Base-by-base conservation (phyloP, 306 rosid species). In the Dalbergia cultrata region DNA sequence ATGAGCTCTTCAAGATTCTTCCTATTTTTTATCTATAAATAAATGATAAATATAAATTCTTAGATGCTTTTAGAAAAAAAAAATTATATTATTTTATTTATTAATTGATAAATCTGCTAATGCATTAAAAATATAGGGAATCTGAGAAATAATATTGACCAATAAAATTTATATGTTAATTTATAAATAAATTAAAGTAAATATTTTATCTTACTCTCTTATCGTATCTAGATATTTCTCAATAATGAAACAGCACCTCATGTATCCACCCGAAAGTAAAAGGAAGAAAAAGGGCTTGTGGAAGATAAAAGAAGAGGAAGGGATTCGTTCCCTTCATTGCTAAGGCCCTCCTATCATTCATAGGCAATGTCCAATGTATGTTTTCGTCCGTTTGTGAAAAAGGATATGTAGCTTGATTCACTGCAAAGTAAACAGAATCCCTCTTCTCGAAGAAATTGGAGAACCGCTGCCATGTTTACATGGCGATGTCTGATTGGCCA, bases 11-110 rank as follows among this genome's bases (percentile, higher is more conserved):
- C 41, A 56, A 62, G 53, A 79, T 59, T 79, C 77, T 79, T 35
- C 67, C 76, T 70, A 43, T 44, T 57, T 68, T 35, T 43, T 81
- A 75, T 59, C 77, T 49, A 75, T 59, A 67, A 39, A 52, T 52
- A 50, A 52, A 18, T 14, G 26, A 39, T n/a, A n/a, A n/a, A n/a
- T n/a, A n/a, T n/a, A n/a, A n/a, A n/a, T n/a, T n/a, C n/a, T n/a
- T n/a, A n/a, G n/a, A n/a, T n/a, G n/a, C n/a, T n/a, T n/a, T n/a
- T n/a, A n/a, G n/a, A n/a, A n/a, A n/a, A n/a, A n/a, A n/a, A n/a
- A n/a, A n/a, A n/a, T n/a, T n/a, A n/a, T n/a, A n/a, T n/a, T n/a
- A n/a, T n/a, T n/a, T n/a, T n/a, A n/a, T n/a, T n/a, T n/a, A n/a
- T n/a, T n/a, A n/a, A n/a, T n/a, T n/a, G n/a, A n/a, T n/a, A n/a